These are phyloP conservation scores for Saitozyma sp. DNA, from an alignment of 768 basidiomycete genomes.

Conservation along the genomic window DNA sequence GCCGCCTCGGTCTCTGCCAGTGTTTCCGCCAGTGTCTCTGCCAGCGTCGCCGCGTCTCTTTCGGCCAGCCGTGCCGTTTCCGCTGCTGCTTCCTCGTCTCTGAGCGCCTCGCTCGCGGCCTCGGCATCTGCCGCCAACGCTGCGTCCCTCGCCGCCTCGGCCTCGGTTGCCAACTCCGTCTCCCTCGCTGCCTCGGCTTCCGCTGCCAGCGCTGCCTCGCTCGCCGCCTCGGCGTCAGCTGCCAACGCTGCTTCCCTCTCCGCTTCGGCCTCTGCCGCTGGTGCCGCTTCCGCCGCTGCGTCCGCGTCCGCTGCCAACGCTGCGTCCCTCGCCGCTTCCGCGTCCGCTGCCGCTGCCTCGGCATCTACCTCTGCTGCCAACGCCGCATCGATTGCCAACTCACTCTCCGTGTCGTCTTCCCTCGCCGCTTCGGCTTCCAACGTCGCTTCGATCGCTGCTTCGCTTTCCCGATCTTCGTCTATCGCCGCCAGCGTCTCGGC, in stretches of 20 bases:
- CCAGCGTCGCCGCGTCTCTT: not conserved
- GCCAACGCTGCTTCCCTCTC: not conserved
- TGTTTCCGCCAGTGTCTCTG: not conserved
- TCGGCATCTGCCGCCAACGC: not conserved
- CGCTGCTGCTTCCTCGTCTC: not conserved
- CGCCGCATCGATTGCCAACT: too few species aligned
- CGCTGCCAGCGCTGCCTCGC: not conserved
- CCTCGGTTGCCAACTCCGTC: not conserved
- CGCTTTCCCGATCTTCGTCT: too few species aligned
- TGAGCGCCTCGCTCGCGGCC: not conserved
- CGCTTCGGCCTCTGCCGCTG: not conserved
- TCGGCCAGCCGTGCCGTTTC: not conserved
- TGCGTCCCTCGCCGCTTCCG: not conserved
- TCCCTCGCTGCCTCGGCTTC: not conserved
- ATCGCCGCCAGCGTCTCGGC: too few species aligned
- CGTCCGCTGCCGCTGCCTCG: too few species aligned
- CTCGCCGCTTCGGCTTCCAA: too few species aligned
- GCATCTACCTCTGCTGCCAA: too few species aligned
- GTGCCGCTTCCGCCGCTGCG: not conserved
- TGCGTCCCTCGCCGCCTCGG: not conserved
- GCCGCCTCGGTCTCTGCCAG: not conserved
- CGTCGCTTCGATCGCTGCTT: too few species aligned
- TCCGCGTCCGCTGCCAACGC: slow-evolving; percentile 4
- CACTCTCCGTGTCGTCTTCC: too few species aligned
- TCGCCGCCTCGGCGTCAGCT: not conserved